These are phyloP conservation scores for Zancudomyces culisetae DNA, from an alignment of 371 early-diverging fungal genomes.

Conservation along the genomic window DNA sequence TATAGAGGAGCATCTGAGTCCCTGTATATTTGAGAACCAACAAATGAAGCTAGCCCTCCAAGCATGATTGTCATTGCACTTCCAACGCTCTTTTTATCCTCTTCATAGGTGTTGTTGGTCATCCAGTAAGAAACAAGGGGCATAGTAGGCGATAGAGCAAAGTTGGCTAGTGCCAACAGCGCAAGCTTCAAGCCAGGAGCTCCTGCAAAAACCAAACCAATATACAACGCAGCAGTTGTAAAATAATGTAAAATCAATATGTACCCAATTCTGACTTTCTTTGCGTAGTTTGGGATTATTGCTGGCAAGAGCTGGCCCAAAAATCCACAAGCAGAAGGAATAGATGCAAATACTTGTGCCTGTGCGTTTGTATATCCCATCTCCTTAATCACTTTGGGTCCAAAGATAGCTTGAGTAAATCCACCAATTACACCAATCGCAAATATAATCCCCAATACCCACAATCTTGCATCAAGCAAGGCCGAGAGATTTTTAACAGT, in stretches of 20 bases:
- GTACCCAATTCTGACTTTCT: slow-evolving; percentile 7
- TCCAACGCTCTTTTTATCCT: slow-evolving; percentile 17
- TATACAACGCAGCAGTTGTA: slow-evolving; percentile 13
- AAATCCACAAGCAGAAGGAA: slow-evolving; percentile 23
- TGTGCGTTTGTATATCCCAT: slow-evolving; percentile 25
- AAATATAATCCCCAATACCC: slow-evolving; percentile 23
- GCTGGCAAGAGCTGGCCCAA: slow-evolving; percentile 14
- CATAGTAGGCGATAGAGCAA: slow-evolving; percentile 21
- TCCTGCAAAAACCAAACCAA: slow-evolving; percentile 1
- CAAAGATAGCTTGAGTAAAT: slow-evolving; percentile 22
- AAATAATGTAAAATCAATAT: slow-evolving; percentile 14
- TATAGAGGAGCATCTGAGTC: slow-evolving; percentile 13
- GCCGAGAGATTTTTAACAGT: slow-evolving; percentile 9
- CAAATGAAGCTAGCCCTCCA: slow-evolving; percentile 22
- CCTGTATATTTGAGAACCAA: slow-evolving; percentile 23
- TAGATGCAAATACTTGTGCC: slow-evolving; percentile 24
- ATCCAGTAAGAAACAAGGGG: slow-evolving; percentile 20
- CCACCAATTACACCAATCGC: slow-evolving; percentile 17
- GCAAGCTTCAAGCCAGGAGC: slow-evolving; percentile 10
- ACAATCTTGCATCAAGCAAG: slow-evolving; percentile 17
- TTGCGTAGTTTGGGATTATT: slow-evolving; percentile 12
- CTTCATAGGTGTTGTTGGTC: slow-evolving; percentile 16
- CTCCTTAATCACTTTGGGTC: slow-evolving; percentile 23
- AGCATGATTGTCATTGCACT: slow-evolving; percentile 19
- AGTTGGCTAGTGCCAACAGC: slow-evolving; percentile 18